Percentiles rank a stretch among this genome's conserved stretches.
phyloP scores from a whole-genome alignment of 345 rosid species.

The Schrenkiella parvula region DNA sequence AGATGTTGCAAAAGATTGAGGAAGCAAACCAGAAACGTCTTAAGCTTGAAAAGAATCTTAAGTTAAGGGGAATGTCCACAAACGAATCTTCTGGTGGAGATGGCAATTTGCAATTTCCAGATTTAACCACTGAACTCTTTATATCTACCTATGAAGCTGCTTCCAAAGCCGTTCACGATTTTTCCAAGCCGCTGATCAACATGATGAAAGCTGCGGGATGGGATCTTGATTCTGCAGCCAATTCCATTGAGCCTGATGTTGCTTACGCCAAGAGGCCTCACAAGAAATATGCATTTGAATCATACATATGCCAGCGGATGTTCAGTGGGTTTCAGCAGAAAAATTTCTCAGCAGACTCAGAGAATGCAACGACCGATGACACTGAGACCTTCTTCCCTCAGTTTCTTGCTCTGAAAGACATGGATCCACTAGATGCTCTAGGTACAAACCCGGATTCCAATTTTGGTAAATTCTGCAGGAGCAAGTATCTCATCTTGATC shows the following conservation, averaged over 20 bases:
- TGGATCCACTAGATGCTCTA: slow-evolving; percentile 66
- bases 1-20: slow-evolving; percentile 67
- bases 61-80: slow-evolving; percentile 70
- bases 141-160: slow-evolving; percentile 57
- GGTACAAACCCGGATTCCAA: slow-evolving; percentile 71
- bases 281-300: slow-evolving; percentile 80
- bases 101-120: slow-evolving; percentile 37
- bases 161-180: slow-evolving; percentile 73
- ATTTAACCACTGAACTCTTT: slow-evolving; percentile 65
- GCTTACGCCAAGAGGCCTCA: slow-evolving; percentile 76
- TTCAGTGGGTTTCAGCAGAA: slow-evolving; percentile 76
- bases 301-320: slow-evolving; percentile 79
- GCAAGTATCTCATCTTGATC: slow-evolving; percentile 60
- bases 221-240: slow-evolving; percentile 91
- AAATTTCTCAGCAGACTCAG: slow-evolving; percentile 46
- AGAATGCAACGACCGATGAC: slow-evolving; percentile 28
- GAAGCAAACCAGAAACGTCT: slow-evolving; percentile 69
- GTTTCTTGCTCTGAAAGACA: slow-evolving; percentile 59
- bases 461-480: slow-evolving; percentile 69
- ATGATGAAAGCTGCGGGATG: slow-evolving; percentile 94
- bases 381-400: slow-evolving; percentile 70
- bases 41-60: slow-evolving; percentile 77
- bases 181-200: slow-evolving; percentile 75
- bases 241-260: slow-evolving; percentile 67
- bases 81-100: slow-evolving; percentile 52